These are phyloP conservation scores for Linnemannia exigua DNA, from an alignment of 192 early-diverging fungal species.

Conservation along the genomic window DNA sequence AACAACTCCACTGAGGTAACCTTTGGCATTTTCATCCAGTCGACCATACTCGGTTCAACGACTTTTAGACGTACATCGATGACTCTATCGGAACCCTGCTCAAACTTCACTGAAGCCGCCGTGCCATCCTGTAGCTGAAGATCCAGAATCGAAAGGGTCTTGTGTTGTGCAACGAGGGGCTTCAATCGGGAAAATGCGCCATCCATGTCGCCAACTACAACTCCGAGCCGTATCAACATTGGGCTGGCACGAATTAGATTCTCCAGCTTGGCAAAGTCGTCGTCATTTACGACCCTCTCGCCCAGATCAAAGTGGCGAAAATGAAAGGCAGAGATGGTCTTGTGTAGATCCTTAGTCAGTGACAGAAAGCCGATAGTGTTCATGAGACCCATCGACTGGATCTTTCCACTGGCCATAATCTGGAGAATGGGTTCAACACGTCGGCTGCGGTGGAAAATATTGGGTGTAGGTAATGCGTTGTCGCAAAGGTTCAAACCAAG, in stretches of 20 bases:
- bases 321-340: not conserved
- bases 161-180: not conserved
- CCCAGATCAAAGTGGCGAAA: not conserved
- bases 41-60: not conserved
- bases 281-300: not conserved
- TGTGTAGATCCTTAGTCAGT: not conserved
- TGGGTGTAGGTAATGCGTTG: not conserved
- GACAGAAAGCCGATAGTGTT: not conserved
- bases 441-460: not conserved
- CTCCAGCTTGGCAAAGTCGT: not conserved
- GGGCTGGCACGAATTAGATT: not conserved
- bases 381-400: not conserved
- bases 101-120: not conserved
- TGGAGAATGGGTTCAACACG: not conserved
- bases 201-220: not conserved
- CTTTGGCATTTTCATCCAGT: not conserved
- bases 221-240: not conserved
- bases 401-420: not conserved
- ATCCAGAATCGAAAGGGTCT: not conserved
- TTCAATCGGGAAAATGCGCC: not conserved
- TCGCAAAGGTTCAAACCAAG: not conserved
- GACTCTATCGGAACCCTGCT: not conserved
- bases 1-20: not conserved
- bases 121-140: not conserved
- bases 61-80: not conserved